Evolutionary conservation across 768 basidiomycete genomes (phyloP), one percentile per base, ranked within the genome.

Genomic region (Melanogaster broomeanus): DNA sequence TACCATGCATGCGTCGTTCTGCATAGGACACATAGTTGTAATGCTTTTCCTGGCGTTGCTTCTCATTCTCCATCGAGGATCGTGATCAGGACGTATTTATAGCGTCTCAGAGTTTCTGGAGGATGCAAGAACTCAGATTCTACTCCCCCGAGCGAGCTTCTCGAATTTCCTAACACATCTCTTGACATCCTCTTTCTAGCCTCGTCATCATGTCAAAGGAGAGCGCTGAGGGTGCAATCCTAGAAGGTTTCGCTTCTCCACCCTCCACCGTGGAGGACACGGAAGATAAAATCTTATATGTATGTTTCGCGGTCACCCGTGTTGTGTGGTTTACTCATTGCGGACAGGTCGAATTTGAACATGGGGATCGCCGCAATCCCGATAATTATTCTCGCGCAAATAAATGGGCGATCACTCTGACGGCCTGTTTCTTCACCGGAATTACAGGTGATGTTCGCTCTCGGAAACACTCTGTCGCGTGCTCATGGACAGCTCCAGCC

Each of bases 321-420:
- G 33, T 31, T 9, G 39, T 6, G 8, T 7, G 4, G 15, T 8
- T 52, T n/a, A 6, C 46, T 61, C 39, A 64, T 28, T 13, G 6
- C 19, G 21, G 9, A 48, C 50, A 77, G 74, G 67, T 76, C 11
- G 72, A 77, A 19, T 78, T 72, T 39, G 64, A 70, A 30, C 57
- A 64, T 15, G 69, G 63, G 6, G 77, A 78, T 53, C 30, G 38
- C 16, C 63, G 74, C 31, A 71, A 78, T 55, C 77, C 77, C 21
- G 48, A 61, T 13, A 72, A 70, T 37, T 77, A 69, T 49, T 52
- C 69, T 39, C 58, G 49, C 6, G 44, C 61, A n/a, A 69, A 62
- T 54, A 80, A 79, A 66, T 79, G 77, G 72, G 42, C 55, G 8
- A 65, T 73, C n/a, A 72, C 72, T n/a, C 21, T 70, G n/a, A 60